Evolutionary conservation across 2,329 filamentous ascomycete species (phyloP), one percentile per base, ranked within the genome.

Genomic region (Epicoccum nigrum): DNA sequence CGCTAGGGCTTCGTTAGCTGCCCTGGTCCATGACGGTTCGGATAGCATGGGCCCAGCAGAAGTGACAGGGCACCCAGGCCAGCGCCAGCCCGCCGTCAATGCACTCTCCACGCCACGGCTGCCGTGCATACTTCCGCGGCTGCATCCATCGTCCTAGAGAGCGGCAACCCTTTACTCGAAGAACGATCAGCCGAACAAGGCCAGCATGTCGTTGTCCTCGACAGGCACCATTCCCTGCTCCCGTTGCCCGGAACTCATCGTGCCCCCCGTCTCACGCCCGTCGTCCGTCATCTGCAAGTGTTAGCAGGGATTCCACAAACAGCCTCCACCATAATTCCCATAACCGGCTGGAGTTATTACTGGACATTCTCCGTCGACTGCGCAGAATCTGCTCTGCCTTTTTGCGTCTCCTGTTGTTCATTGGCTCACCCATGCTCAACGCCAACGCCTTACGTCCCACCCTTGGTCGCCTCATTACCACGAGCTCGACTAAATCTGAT

Each of bases 151-250:
- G 58, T 65, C 64, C 66, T 59, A 62, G 63, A 65, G 55, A 54
- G 54, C 52, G 58, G 59, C 61, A 59, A 61, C 57, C 62, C 65
- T 60, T 52, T 54, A 63, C 60, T 60, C 67, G 40, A 65, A 70
- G 71, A 74, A 74, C 70, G 48, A 74, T 73, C 69, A 74, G 71
- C 71, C 71, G 71, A 74, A 74, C 71, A 63, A 68, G 59, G 63
- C 63, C 62, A 67, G 65, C 67, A 70, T 71, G 51, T 65, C 60
- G 54, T 65, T 62, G 65, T 62, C 62, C 60, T 67, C 65, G 62
- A 68, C 54, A 56, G 58, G 61, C 63, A 61, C 53, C 56, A 59
- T 63, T 59, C 66, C 67, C 66, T 66, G 63, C 60, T 70, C 67
- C 69, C 68, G 69, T 68, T 58, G 66, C 64, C 66, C 69, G 65